phyloP scores from a whole-genome alignment of 1,139 yeast genomes.

The Geotrichum reessii region DNA sequence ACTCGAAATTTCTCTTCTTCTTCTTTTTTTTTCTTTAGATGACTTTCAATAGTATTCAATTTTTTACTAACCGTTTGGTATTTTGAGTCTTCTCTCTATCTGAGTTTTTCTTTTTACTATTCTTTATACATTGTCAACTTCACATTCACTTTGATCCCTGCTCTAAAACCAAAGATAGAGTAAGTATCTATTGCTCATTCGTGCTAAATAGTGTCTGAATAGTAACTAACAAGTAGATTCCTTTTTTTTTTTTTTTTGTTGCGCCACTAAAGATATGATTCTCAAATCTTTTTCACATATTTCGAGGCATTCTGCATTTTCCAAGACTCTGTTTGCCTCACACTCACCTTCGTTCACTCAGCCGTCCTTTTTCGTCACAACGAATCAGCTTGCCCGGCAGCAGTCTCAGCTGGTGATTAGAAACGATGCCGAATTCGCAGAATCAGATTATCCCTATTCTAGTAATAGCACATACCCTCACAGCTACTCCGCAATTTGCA shows the following conservation, averaged over 20 bases:
- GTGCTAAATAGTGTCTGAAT: too few species aligned
- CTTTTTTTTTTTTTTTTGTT: not conserved
- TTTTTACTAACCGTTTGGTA: not conserved
- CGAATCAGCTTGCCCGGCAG: constrained; percentile 38
- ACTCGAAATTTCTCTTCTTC: not conserved
- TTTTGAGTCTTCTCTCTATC: not conserved
- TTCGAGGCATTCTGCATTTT: constrained; percentile 36
- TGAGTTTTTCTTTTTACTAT: not conserved
- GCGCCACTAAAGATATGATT: constrained; percentile 26
- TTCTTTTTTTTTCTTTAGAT: not conserved
- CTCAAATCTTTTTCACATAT: constrained; percentile 38
- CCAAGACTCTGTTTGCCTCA: constrained; percentile 34
- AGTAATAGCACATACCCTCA: constrained; percentile 15
- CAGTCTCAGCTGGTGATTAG: constrained; percentile 36
- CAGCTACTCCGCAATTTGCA: constrained; percentile 19
- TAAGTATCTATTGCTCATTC: not conserved
- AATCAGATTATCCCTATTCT: constrained; percentile 13
- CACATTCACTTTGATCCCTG: not conserved
- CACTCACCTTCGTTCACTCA: constrained; percentile 22
- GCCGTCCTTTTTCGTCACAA: constrained; percentile 38
- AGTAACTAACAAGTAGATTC: not conserved
- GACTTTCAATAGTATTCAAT: not conserved
- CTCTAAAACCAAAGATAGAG: not conserved
- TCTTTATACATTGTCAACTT: not conserved
- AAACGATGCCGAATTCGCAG: constrained; percentile 16